Base-by-base conservation (phyloP, 2,329 filamentous ascomycete genomes). In the Phyllachora maydis region DNA sequence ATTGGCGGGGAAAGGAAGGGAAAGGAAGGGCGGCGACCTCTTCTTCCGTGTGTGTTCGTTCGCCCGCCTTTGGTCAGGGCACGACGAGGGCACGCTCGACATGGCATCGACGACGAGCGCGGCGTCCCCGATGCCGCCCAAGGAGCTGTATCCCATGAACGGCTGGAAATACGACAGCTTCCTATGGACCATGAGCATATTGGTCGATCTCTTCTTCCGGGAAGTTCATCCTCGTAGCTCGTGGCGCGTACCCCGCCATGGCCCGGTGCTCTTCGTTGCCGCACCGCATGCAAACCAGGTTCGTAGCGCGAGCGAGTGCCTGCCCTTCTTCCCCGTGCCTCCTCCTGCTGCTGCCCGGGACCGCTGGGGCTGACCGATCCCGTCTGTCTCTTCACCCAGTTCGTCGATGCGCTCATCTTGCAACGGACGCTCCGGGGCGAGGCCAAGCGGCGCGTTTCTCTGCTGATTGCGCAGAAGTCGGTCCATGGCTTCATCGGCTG, bases 211-310 rank as follows among this genome's bases (percentile, higher is more conserved):
- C 35, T 98, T 98, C 65, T 98, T 98, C 57, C 74, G 88, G 36
- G 88, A 98, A 50, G 81, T 98, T 10, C 83, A 95, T 44, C 88
- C 88, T 8, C 67, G 88, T 33, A 82, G 82, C 35, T 79, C 83
- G 32, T 98, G 88, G 82, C 85, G 83, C 48, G 77, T 98, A 21
- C 88, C 88, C 21, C 70, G 75, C 39, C 65, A 68, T 32, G 88
- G 83, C 0, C 83, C 88, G 1, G 67, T 98, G 32, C 78, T 98
- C 29, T 88, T 98, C 40, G 88, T 98, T 35, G 88, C 83, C 21
- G 88, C 85, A 26, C 88, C 88, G 34, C 88, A 98, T 57, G 85
- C 85, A 29, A 98, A 98, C 46, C 81, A 88, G 65, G 75, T 81
- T 51, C 29, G 59, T 20, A 21, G n/a, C n/a, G n/a, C n/a, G n/a